A percentile compares a stretch with the other conserved stretches of the same genome.
These are phyloP conservation scores for Peronospora tabacina DNA, from an alignment of 352 stramenopile genomes.

Conservation along the genomic window DNA sequence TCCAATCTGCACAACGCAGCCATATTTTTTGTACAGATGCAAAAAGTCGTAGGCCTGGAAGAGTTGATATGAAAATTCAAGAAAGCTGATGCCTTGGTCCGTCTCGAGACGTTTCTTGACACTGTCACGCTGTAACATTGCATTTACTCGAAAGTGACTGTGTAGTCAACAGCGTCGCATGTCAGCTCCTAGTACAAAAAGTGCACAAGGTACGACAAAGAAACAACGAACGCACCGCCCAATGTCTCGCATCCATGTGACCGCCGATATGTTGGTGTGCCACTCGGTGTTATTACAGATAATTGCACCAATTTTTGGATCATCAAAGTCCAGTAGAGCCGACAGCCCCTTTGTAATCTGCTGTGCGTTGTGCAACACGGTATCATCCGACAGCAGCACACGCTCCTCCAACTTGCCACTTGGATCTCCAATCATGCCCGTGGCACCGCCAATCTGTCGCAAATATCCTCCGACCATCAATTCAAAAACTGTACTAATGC, in stretches of 20 bases:
- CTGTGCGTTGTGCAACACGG: slow-evolving; percentile 85
- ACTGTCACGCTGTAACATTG: slow-evolving; percentile 97
- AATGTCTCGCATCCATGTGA: slow-evolving; percentile 97
- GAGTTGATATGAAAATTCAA: slow-evolving; percentile 99
- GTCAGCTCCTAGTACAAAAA: background rate
- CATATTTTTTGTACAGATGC: slow-evolving; percentile 89
- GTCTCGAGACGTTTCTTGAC: slow-evolving; percentile 94
- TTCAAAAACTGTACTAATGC: too few relatives aligned
- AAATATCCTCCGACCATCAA: background rate
- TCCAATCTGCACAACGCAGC: slow-evolving; percentile 93
- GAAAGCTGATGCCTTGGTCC: slow-evolving; percentile 95
- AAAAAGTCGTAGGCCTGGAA: slow-evolving; percentile 99
- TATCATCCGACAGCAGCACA: slow-evolving; percentile 90
- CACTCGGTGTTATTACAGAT: slow-evolving; percentile 99
- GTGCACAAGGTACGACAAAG: background rate
- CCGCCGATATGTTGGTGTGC: slow-evolving; percentile 90
- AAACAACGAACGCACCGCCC: slow-evolving; percentile 39
- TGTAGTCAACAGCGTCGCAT: slow-evolving; percentile 5
- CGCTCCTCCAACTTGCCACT: slow-evolving; percentile 97
- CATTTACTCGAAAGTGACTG: slow-evolving; percentile 95
- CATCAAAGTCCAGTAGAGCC: slow-evolving; percentile 93
- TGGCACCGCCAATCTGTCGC: slow-evolving; percentile 65
- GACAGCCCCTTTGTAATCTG: slow-evolving; percentile 89
- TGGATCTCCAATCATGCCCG: slow-evolving; percentile 95
- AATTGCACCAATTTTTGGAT: slow-evolving; percentile 81